phyloP scores from a whole-genome alignment of 1,284 basidiomycete species.

The Heimioporus retisporus region DNA sequence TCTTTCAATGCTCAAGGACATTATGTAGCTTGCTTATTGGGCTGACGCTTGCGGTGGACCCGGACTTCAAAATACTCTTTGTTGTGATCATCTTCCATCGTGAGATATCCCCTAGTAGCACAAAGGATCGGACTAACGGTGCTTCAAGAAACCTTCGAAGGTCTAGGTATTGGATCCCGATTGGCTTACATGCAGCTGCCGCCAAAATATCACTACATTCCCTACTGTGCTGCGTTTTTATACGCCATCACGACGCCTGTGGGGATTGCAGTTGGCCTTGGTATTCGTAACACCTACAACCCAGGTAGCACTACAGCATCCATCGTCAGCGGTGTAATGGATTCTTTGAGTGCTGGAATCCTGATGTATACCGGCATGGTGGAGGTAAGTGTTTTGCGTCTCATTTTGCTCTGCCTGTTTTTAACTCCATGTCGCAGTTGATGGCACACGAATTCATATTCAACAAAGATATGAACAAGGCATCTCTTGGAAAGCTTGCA shows the following conservation, averaged over 20 bases:
- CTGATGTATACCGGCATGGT: slow-evolving; percentile 93
- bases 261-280: slow-evolving; percentile 89
- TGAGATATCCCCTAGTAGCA: slow-evolving; percentile 46
- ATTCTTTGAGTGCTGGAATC: slow-evolving; percentile 90
- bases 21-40: slow-evolving; percentile 83
- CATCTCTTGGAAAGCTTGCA: slow-evolving; percentile 68
- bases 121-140: slow-evolving; percentile 10
- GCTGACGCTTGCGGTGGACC: slow-evolving; percentile 90
- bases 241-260: slow-evolving; percentile 89
- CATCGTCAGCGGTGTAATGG: slow-evolving; percentile 88
- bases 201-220: slow-evolving; percentile 65
- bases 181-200: slow-evolving; percentile 82
- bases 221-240: slow-evolving; percentile 70
- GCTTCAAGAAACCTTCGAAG: slow-evolving; percentile 86
- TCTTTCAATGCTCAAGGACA: slow-evolving; percentile 3
- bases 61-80: slow-evolving; percentile 87
- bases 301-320: slow-evolving; percentile 79
- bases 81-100: slow-evolving; percentile 94
- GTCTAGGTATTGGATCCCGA: slow-evolving; percentile 90
- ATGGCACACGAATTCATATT: slow-evolving; percentile 95
- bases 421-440: slow-evolving; percentile 56
- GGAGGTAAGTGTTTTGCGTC: slow-evolving; percentile 61
- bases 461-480: slow-evolving; percentile 84
- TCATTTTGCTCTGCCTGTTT: background rate
- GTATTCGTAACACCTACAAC: slow-evolving; percentile 86